Percentiles rank a stretch among this genome's conserved stretches.
Conservation (phyloP, 169 alveolate species). For the Cryptosporidium tyzzeri region DNA sequence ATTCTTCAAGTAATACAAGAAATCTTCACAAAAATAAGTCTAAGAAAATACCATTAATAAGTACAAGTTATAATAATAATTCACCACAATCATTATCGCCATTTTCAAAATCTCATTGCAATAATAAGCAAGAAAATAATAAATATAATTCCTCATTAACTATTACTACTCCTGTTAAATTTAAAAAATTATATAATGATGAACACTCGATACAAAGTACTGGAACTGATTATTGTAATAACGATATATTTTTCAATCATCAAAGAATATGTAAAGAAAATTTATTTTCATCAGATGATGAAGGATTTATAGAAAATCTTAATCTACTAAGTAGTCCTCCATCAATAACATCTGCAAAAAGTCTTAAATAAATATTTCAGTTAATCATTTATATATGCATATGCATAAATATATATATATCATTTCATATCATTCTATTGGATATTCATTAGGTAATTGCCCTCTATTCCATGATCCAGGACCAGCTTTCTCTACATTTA, state of each 20-base stretch:
- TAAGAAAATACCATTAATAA: too few species aligned
- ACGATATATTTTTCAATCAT: neutral
- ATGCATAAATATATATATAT: neutral
- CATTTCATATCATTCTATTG: slow-evolving; percentile 9
- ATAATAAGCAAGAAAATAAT: neutral
- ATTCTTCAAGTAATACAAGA: slow-evolving; percentile 13
- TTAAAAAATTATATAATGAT: neutral
- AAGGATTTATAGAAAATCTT: slow-evolving; percentile 7
- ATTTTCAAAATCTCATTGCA: neutral
- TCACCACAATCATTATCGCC: slow-evolving; percentile 26
- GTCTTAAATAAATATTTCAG: neutral
- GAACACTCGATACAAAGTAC: neutral
- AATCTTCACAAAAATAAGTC: neutral
- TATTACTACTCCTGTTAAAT: slow-evolving; percentile 3
- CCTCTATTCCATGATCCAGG: slow-evolving; percentile 76
- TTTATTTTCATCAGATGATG: slow-evolving; percentile 14
- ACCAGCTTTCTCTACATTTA: slow-evolving; percentile 59
- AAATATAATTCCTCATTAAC: neutral
- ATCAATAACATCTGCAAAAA: neutral
- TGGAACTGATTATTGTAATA: slow-evolving; percentile 8
- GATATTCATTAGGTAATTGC: slow-evolving; percentile 69
- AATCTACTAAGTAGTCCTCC: neutral
- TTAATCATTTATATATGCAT: neutral
- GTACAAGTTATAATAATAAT: neutral
- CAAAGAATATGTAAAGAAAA: slow-evolving; percentile 5